Evolutionary conservation across 306 rosid genomes (phyloP), one percentile per base, ranked within the genome.

Genomic region (Canavalia ensiformis): DNA sequence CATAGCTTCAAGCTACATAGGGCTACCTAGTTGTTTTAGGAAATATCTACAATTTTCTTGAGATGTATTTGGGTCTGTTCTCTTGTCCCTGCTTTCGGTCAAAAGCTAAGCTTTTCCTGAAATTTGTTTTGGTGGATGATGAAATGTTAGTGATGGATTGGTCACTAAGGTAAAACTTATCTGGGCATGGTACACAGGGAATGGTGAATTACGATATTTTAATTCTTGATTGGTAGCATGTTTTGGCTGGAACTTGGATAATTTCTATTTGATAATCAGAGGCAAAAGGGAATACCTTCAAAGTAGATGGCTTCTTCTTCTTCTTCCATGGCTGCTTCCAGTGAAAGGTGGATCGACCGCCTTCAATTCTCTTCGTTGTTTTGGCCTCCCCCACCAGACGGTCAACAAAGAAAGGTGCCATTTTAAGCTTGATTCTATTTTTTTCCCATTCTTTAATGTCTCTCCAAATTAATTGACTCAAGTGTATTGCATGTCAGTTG

Each of bases 351-450:
- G 98, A 87, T 84, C 18, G 97, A 91, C 74, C 84, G 97, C 12
- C 90, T 94, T 52, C 94, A 83, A 34, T 88, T 64, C 85, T 90
- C 98, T 7, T 94, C 97, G n/a, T 81, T 94, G 86, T 94, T 91
- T 69, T 92, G 93, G 98, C 97, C 92, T 72, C 94, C 98, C 31
- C 98, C 98, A 4, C 92, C 76, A 59, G 94, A 91, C 12, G 77
- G 78, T 51, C 97, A 86, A 8, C 93, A 87, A 74, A 83, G 90
- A 65, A 89, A 94, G 97, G 98, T 94, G 55, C 7, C 33, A 34
- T 69, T 47, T 77, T 44, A 51, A n/a, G 59, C 37, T 58, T 73
- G 1, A 12, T 65, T 28, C 0, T 37, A 11, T 37, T 1, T 3
- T 65, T 64, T 12, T 7, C 6, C 6, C 50, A 18, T 57, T 45